phyloP scores from a whole-genome alignment of 163 green algal genomes.

The Trebouxia gelatinosa region DNA sequence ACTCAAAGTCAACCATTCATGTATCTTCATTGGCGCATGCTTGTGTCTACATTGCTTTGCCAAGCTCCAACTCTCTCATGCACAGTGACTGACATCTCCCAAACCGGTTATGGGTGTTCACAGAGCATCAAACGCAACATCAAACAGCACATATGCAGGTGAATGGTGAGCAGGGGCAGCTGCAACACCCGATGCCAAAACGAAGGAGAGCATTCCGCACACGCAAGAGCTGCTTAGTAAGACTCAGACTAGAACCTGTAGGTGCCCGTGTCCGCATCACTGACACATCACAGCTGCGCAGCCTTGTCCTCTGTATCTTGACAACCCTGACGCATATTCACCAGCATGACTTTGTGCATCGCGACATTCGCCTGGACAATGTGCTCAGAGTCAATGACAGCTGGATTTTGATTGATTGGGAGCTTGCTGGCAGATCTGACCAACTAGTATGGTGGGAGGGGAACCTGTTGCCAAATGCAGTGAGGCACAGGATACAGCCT shows the following conservation, averaged over 20 bases:
- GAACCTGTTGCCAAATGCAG: slow-evolving; percentile 7
- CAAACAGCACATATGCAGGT: neutral
- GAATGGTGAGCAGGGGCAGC: neutral
- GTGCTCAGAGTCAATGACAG: neutral
- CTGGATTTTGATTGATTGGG: slow-evolving; percentile 18
- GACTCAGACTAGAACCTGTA: neutral
- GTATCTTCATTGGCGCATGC: neutral
- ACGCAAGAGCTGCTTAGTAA: neutral
- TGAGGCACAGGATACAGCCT: neutral
- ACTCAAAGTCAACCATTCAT: too few relatives aligned
- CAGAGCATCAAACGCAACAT: neutral
- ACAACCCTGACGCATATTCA: slow-evolving; percentile 14
- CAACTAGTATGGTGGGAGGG: slow-evolving; percentile 24
- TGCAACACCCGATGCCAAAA: neutral
- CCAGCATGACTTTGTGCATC: slow-evolving; percentile 15
- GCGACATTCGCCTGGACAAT: slow-evolving; percentile 17
- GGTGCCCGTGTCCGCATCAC: slow-evolving; percentile 12
- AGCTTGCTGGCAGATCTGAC: slow-evolving; percentile 6
- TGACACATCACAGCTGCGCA: slow-evolving; percentile 3
- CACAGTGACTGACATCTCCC: neutral
- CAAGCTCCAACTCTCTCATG: neutral
- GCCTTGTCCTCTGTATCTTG: slow-evolving; percentile 3
- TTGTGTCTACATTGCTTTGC: neutral
- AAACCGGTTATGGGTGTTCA: neutral
- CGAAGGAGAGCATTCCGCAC: neutral